Conservation (phyloP, 768 basidiomycete species). For the Kwoniella dejecticola region DNA sequence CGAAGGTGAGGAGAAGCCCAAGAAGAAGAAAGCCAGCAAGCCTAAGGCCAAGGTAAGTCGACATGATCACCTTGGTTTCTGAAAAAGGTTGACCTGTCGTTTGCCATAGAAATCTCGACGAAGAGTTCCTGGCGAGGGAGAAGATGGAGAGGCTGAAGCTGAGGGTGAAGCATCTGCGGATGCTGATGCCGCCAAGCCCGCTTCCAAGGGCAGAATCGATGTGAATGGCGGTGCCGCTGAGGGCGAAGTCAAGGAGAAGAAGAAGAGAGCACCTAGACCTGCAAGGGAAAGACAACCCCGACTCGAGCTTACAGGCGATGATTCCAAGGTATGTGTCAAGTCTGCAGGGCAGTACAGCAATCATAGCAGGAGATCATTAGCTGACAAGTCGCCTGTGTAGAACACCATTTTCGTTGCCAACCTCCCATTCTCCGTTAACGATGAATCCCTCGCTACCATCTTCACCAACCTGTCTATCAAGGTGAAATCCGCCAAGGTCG, state of each 20-base stretch:
- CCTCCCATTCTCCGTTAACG: conserved; percentile 90
- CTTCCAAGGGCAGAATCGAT: conserved; percentile 49
- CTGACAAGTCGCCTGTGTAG: too few relatives aligned
- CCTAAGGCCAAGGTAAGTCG: conserved; percentile 20
- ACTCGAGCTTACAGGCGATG: conserved; percentile 45
- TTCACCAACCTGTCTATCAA: conserved; percentile 84
- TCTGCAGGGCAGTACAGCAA: too few relatives aligned
- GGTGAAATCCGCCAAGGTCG: conserved; percentile 84
- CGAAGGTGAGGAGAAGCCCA: conserved; percentile 31
- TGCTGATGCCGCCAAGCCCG: conserved; percentile 32
- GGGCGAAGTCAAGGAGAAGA: conserved; percentile 32
- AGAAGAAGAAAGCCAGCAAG: conserved; percentile 41
- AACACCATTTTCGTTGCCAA: conserved; percentile 89
- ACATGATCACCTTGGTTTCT: not conserved
- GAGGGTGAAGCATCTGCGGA: conserved; percentile 19
- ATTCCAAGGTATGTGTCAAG: conserved; percentile 41
- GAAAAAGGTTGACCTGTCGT: too few relatives aligned
- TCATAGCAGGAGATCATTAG: too few relatives aligned
- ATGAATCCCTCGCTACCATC: conserved; percentile 72
- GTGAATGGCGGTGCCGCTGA: conserved; percentile 29
- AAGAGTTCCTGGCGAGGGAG: conserved; percentile 49
- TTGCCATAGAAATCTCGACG: conserved; percentile 36
- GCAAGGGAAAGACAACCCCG: conserved; percentile 25
- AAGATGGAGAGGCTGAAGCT: conserved; percentile 41
- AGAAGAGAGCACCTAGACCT: conserved; percentile 19